Evolutionary conservation across 148 eudicot genomes (phyloP).

Genomic region (Drosera capensis): DNA sequence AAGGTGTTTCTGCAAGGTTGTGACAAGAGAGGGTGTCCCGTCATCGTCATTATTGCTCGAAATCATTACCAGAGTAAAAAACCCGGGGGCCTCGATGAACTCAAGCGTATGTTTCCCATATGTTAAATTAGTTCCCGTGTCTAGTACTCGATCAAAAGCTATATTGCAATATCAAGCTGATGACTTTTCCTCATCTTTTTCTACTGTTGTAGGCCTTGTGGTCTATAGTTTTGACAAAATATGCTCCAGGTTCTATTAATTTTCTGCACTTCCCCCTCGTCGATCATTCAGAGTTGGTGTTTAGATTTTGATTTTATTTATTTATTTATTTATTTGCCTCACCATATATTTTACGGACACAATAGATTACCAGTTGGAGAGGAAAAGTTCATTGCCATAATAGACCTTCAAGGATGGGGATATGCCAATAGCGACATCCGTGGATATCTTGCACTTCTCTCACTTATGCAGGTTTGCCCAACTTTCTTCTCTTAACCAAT

Average conservation of each 20-base stretch:
- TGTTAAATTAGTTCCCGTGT: neutral
- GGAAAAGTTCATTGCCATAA: constrained; percentile 55
- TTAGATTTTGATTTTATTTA: neutral
- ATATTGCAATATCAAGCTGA: neutral
- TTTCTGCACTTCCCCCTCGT: neutral
- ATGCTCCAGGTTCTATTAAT: constrained; percentile 33
- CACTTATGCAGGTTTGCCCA: no score
- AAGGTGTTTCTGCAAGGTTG: constrained; percentile 52
- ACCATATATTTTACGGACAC: constrained; percentile 2
- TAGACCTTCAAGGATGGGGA: constrained; percentile 50
- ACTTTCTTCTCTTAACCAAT: no score
- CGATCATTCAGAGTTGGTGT: neutral
- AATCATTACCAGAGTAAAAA: constrained; percentile 36
- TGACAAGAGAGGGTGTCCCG: constrained; percentile 55
- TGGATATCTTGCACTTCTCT: no score
- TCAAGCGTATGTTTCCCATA: constrained; percentile 40
- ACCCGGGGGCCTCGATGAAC: constrained; percentile 55
- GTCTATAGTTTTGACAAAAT: constrained; percentile 58
- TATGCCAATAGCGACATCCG: no score
- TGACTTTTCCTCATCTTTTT: neutral
- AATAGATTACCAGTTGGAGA: constrained; percentile 64
- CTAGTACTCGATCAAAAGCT: neutral
- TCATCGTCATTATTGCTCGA: constrained; percentile 27
- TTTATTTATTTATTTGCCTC: neutral
- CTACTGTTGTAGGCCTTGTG: constrained; percentile 38